These are phyloP conservation scores for Rhodamnia argentea DNA, from an alignment of 345 rosid genomes.

Conservation along the genomic window DNA sequence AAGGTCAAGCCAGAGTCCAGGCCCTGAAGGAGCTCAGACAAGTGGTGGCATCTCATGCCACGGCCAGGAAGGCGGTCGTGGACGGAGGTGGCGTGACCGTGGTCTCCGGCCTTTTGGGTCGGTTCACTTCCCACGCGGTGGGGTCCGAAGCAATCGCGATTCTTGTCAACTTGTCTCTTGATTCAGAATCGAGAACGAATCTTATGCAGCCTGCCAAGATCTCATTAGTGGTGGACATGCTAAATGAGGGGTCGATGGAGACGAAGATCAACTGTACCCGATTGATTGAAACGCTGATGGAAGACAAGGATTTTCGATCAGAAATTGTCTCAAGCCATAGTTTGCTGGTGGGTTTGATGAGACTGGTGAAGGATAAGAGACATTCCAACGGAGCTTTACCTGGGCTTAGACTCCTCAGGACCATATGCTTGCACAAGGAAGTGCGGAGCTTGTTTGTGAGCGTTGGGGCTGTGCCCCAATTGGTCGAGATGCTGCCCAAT, in stretches of 20 bases:
- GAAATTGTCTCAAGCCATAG: constrained; percentile 13
- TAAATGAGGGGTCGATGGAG: constrained; percentile 12
- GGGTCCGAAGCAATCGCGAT: constrained; percentile 11
- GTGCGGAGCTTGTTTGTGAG: constrained; percentile 10
- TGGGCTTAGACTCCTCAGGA: constrained; percentile 9
- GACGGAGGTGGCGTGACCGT: constrained; percentile 7
- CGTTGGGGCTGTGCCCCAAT: constrained; percentile 6
- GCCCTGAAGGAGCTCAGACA: constrained; percentile 14
- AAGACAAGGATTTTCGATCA: constrained; percentile 15
- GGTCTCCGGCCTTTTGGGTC: constrained; percentile 5
- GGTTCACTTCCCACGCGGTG: constrained; percentile 13
- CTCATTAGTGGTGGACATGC: constrained; percentile 10
- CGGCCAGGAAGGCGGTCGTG: constrained; percentile 5
- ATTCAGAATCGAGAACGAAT: constrained; percentile 5
- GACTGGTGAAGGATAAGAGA: constrained; percentile 11
- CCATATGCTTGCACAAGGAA: constrained; percentile 12
- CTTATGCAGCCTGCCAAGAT: constrained; percentile 13
- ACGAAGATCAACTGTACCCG: constrained; percentile 15
- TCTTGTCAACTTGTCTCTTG: constrained; percentile 3
- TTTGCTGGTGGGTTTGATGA: constrained; percentile 11
- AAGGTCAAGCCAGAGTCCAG: constrained; percentile 12
- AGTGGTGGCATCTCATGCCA: constrained; percentile 4
- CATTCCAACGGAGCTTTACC: constrained; percentile 4
- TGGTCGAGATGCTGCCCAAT: constrained; percentile 2
- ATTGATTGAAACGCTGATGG: constrained; percentile 8